These are phyloP conservation scores for Harringtonia lauricola DNA, from an alignment of 2,329 filamentous ascomycete species.

Conservation along the genomic window DNA sequence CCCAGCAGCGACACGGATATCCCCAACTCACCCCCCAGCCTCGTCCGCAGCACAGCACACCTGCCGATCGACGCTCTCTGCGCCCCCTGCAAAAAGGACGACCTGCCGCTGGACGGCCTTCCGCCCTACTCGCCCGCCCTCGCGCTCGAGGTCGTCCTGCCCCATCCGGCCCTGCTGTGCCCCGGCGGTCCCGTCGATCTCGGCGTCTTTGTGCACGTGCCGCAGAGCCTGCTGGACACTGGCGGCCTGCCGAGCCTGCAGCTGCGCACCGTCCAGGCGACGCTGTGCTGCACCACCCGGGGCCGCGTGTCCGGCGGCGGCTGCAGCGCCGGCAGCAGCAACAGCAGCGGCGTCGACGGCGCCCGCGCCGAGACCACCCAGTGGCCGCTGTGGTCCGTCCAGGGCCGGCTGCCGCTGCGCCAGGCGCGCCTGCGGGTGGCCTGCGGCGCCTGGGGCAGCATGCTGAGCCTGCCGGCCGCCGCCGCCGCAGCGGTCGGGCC, in stretches of 20 bases:
- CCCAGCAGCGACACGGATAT: neutral
- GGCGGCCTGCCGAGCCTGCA: neutral
- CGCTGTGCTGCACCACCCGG: neutral
- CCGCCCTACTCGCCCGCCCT: slow-evolving; percentile 7
- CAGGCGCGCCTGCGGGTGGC: slow-evolving; percentile 2
- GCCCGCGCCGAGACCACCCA: neutral
- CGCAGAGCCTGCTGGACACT: neutral
- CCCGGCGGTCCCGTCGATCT: neutral
- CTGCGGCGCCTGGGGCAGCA: neutral
- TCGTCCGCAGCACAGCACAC: slow-evolving; percentile 1
- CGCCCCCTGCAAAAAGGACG: neutral
- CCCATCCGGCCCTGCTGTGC: slow-evolving; percentile 2
- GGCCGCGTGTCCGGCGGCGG: neutral
- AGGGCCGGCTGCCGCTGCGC: slow-evolving; percentile 2
- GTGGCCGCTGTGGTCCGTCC: slow-evolving; percentile 5
- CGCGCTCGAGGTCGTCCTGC: slow-evolving; percentile 5
- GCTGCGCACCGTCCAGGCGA: slow-evolving; percentile 1
- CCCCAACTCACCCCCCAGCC: neutral
- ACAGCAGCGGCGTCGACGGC: neutral
- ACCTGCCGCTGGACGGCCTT: neutral
- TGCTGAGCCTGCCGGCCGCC: neutral
- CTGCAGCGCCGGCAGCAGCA: too few species aligned
- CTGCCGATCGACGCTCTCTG: neutral
- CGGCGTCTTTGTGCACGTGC: slow-evolving; percentile 3
- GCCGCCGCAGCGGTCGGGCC: neutral